Evolutionary conservation across 306 rosid species (phyloP).

Genomic region (apple (Malus domestica)): ASM211411v1 NC_041796.1:1053501-1054000

Average conservation of each 20-base stretch:
- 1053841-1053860: constrained; percentile 22
- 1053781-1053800: constrained; percentile 40
- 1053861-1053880: constrained; percentile 79
- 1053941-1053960: not conserved
- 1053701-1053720: constrained; percentile 13
- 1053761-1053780: constrained; percentile 30
- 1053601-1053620: not conserved
- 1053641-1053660: constrained; percentile 27
- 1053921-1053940: not conserved
- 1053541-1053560: not conserved
- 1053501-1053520: not conserved
- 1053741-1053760: constrained; percentile 21
- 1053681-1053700: constrained; percentile 17
- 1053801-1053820: constrained; percentile 17
- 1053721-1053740: constrained; percentile 21
- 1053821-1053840: constrained; percentile 31
- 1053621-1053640: constrained; percentile 28
- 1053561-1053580: not conserved
- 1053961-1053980: not conserved
- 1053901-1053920: not conserved
- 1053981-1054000: not conserved
- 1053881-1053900: constrained; percentile 34
- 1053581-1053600: not conserved
- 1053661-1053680: constrained; percentile 16
- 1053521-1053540: not conserved